phyloP scores from a whole-genome alignment of 2,329 filamentous ascomycete genomes.

The Colletotrichum orchidophilum region DNA sequence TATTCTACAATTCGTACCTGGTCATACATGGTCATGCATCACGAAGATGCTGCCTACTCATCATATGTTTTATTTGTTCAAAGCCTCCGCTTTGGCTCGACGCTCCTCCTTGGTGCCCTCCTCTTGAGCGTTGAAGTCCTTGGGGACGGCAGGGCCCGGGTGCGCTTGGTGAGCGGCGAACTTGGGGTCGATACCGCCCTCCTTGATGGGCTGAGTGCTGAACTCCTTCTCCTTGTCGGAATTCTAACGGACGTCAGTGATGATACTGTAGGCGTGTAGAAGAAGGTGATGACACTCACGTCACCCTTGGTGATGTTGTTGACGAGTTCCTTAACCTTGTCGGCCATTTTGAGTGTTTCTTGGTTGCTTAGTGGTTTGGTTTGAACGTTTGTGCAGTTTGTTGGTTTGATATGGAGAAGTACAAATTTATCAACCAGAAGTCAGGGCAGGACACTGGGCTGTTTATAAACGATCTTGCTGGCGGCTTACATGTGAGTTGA shows the following conservation, averaged over 20 bases:
- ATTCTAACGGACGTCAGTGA: slow-evolving; percentile 18
- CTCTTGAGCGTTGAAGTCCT: slow-evolving; percentile 61
- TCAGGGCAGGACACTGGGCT: neutral
- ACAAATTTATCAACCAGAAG: neutral
- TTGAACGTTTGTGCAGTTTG: neutral
- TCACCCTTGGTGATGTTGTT: slow-evolving; percentile 33
- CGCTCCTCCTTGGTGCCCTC: slow-evolving; percentile 77
- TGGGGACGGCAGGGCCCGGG: slow-evolving; percentile 66
- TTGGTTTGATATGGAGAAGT: neutral
- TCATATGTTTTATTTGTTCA: slow-evolving; percentile 64
- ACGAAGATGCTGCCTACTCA: neutral
- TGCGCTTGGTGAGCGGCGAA: slow-evolving; percentile 63
- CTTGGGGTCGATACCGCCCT: slow-evolving; percentile 52
- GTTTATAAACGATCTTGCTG: slow-evolving; percentile 23
- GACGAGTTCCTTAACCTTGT: slow-evolving; percentile 36
- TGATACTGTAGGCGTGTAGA: neutral
- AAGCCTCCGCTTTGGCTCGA: slow-evolving; percentile 68
- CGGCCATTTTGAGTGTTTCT: slow-evolving; percentile 25
- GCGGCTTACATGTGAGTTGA: slow-evolving; percentile 31
- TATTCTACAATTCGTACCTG: slow-evolving; percentile 12
- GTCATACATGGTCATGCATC: slow-evolving; percentile 23
- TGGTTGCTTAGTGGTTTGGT: neutral
- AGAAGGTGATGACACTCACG: slow-evolving; percentile 4
- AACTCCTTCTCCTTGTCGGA: slow-evolving; percentile 53
- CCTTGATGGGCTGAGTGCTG: slow-evolving; percentile 55